Base-by-base conservation (phyloP, 2,329 filamentous ascomycete genomes). In the Fusarium staphyleae region DNA sequence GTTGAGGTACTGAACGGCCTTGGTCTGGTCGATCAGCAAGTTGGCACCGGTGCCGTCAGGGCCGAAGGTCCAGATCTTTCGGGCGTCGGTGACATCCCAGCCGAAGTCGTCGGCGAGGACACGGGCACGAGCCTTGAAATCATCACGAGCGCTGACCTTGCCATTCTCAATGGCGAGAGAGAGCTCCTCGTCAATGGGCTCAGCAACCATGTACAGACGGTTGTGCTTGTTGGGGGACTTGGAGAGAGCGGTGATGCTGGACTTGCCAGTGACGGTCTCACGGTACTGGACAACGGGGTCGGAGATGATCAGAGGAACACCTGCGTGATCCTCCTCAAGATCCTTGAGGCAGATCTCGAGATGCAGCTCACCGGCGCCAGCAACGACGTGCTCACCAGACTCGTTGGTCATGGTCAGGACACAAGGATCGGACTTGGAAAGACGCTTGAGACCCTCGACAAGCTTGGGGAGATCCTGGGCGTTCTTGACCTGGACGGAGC, bases 201-300 rank as follows among this genome's bases (percentile, higher is more conserved):
- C 82, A 65, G 95, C 95, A 78, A 85, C 86, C 81, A 99, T 88
- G 85, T 98, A 99, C 59, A 99, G 86, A 92, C 95, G 93, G 87
- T 99, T 99, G 90, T 99, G 95, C 91, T 99, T 99, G 90, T 99
- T 99, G 83, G 95, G 95, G 41, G 95, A 99, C 86, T 99, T 99
- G 80, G 95, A 98, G 73, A 99, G 85, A 69, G 95, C 95, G 74
- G 91, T 96, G 73, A 98, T 98, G 86, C 87, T 91, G 49, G 95
- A 98, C 75, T 87, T 87, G 72, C 65, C 84, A 69, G 79, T 78
- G 73, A 99, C 93, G 65, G 93, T 96, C 87, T 99, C 95, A 87
- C 95, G 93, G 88, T 96, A 99, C 77, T 91, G 87, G 74, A 98
- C 95, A 76, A 99, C 95, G 67, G 95, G 95, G 84, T 98, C 95